Conservation (phyloP, 2,329 filamentous ascomycete genomes). For the Cercospora canescens region DNA sequence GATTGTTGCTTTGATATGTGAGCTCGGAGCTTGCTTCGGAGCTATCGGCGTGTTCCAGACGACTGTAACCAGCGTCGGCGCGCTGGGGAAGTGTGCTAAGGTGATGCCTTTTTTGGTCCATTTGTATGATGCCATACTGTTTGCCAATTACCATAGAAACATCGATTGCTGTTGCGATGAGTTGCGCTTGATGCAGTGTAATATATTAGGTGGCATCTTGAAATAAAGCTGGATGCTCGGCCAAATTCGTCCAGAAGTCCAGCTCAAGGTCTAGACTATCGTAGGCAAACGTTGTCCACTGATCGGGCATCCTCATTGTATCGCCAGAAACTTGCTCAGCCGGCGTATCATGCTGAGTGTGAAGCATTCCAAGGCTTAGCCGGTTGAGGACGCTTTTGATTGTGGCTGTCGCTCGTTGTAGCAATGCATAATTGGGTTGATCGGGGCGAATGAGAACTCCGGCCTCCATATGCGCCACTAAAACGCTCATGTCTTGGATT, state of each 20-base stretch:
- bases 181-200: neutral
- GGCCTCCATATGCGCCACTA: conserved; percentile 36
- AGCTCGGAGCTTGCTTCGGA: neutral
- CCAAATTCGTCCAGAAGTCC: conserved; percentile 36
- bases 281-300: conserved; percentile 7
- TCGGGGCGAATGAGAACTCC: conserved; percentile 31
- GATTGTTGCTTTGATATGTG: neutral
- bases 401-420: conserved; percentile 32
- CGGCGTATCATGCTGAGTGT: neutral
- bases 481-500: conserved; percentile 35
- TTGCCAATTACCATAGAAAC: neutral
- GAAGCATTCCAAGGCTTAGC: conserved; percentile 4
- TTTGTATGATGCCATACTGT: neutral
- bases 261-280: conserved; percentile 30
- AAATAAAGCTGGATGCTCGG: conserved; percentile 31
- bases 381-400: conserved; percentile 33
- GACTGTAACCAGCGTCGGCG: neutral
- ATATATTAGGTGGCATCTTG: neutral
- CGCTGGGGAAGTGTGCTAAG: too few relatives aligned
- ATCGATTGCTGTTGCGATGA: too few relatives aligned
- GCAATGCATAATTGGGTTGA: conserved; percentile 34
- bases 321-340: neutral
- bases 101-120: neutral
- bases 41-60: neutral
- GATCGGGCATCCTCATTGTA: neutral